Percentiles rank a stretch among this genome's conserved stretches.
These are phyloP conservation scores for Gamarada debralockiae DNA, from an alignment of 495 filamentous ascomycete genomes.

Conservation along the genomic window DNA sequence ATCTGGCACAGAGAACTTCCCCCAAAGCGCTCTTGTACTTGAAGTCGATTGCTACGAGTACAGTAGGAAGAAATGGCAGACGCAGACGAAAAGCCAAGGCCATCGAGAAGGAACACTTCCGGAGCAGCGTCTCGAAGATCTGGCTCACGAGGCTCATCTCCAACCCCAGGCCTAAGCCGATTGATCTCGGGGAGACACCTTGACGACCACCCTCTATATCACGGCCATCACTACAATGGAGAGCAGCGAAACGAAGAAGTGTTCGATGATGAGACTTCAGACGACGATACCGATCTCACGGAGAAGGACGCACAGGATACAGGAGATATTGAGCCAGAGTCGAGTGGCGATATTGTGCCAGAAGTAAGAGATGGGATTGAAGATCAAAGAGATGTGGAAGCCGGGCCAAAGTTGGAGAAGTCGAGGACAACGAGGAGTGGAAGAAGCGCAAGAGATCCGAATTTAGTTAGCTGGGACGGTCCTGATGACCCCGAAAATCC, in stretches of 20 bases:
- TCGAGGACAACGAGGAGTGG: conserved; percentile 6
- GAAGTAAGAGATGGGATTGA: conserved; percentile 19
- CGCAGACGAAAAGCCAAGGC: not conserved
- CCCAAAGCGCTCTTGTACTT: no score
- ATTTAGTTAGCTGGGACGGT: conserved; percentile 61
- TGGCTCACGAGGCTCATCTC: not conserved
- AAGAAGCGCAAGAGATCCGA: conserved; percentile 14
- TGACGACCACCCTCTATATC: conserved; percentile 12
- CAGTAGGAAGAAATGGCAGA: not conserved
- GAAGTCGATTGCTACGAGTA: no score
- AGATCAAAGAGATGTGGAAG: conserved; percentile 16
- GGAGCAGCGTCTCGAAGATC: conserved; percentile 11
- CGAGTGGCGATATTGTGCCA: not conserved
- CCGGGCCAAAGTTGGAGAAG: conserved; percentile 15
- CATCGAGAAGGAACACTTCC: conserved; percentile 3
- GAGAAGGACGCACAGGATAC: conserved; percentile 2
- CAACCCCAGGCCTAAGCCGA: not conserved
- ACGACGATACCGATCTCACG: conserved; percentile 1
- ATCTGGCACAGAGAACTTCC: no score
- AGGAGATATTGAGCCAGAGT: not conserved
- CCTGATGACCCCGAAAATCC: conserved; percentile 42
- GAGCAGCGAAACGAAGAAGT: conserved; percentile 4
- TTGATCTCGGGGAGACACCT: conserved; percentile 11
- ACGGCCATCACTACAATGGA: conserved; percentile 3
- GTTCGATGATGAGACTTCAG: not conserved